Evolutionary conservation across 345 rosid species (phyloP), one percentile per base, ranked within the genome.

Genomic region (Nasturtium officinale): DNA sequence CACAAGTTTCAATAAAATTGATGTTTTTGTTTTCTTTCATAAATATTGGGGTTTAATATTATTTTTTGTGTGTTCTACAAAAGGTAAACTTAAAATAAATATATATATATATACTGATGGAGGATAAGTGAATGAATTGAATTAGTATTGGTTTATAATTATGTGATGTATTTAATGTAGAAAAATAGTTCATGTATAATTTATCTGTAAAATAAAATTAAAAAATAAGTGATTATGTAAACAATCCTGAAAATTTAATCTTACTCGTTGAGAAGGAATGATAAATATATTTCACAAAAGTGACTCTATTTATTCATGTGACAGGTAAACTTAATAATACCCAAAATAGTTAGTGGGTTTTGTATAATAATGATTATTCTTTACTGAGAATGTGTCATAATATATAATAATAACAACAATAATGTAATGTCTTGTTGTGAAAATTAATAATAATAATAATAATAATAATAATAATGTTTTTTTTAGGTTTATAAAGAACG

Each of bases 361-460:
- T 18, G 50, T 23, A 32, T 13, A 64, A 32, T 13, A 65, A 65
- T 73, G 42, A 56, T 57, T 37, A 16, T 58, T 28, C 11, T 26
- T 68, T 11, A 38, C 30, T 11, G 29, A 17, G 60, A 48, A 66
- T 67, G 45, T 48, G 65, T 33, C 71, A 64, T 40, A 26, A 17
- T 2, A 12, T 1, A 18, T 55, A 6, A 59, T n/a, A 9, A 29
- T 28, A 59, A 48, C 21, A 43, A 55, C 9, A 61, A 38, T 60
- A 48, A 26, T 43, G 47, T 29, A 42, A 46, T 51, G 47, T 20
- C 50, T 29, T 62, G 62, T 72, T 72, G 56, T 40, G 70, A 54
- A 72, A 53, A 37, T n/a, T n/a, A n/a, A n/a, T n/a, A n/a, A n/a
- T n/a, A n/a, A n/a, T n/a, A n/a, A n/a, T n/a, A n/a, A n/a, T 7